phyloP scores from a whole-genome alignment of 2,329 filamentous ascomycete genomes.

The Tolypocladium ophioglossoides region DNA sequence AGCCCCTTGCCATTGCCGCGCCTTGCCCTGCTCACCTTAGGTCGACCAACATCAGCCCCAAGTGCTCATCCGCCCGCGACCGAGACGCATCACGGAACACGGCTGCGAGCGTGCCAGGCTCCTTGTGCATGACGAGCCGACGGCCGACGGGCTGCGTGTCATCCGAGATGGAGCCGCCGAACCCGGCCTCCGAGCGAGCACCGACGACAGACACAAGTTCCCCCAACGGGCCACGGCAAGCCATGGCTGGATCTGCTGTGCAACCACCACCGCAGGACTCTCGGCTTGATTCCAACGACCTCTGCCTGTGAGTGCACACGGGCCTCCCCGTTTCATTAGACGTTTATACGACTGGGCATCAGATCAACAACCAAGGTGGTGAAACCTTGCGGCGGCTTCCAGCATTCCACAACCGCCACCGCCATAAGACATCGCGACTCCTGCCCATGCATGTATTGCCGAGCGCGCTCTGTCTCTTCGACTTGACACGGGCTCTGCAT shows the following conservation, averaged over 20 bases:
- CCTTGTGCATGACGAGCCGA: neutral
- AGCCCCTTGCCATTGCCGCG: neutral
- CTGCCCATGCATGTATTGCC: neutral
- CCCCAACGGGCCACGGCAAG: neutral
- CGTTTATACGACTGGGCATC: neutral
- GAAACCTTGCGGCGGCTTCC: neutral
- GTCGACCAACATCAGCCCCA: neutral
- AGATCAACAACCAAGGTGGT: neutral
- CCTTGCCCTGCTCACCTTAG: neutral
- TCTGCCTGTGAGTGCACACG: neutral
- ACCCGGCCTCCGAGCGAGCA: conserved; percentile 1
- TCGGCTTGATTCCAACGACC: neutral
- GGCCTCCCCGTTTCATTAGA: neutral
- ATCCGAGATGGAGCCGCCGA: neutral
- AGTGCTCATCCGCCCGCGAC: neutral
- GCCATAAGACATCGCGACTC: neutral
- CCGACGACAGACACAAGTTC: conserved; percentile 4
- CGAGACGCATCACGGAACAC: neutral
- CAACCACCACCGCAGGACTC: neutral
- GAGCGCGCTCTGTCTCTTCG: neutral
- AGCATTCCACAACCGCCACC: neutral
- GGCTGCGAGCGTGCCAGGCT: neutral
- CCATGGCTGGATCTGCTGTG: neutral
- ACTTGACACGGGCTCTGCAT: neutral
- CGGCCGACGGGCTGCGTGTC: neutral